Evolutionary conservation across 768 basidiomycete genomes (phyloP).

Genomic region (Asterophora parasitica): DNA sequence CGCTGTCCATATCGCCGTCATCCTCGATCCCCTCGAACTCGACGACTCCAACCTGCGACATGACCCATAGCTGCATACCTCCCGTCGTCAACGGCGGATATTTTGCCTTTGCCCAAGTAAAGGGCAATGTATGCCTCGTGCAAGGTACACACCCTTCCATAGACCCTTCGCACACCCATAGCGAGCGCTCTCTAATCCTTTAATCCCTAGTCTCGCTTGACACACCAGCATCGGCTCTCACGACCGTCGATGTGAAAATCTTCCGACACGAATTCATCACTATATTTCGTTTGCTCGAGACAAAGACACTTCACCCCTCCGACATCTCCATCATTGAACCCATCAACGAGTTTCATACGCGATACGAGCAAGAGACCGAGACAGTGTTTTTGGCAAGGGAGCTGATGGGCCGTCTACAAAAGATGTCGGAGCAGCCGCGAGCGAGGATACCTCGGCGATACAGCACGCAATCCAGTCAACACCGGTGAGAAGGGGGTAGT

Average conservation of each 20-base stretch:
- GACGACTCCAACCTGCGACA: constrained; percentile 1
- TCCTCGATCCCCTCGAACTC: constrained; percentile 1
- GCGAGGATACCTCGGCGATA: constrained; percentile 17
- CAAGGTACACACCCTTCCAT: constrained; percentile 49
- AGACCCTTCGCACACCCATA: neutral
- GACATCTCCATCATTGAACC: constrained; percentile 49
- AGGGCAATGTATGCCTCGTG: constrained; percentile 53
- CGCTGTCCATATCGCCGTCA: constrained; percentile 10
- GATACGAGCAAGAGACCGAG: constrained; percentile 55
- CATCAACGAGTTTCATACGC: constrained; percentile 42
- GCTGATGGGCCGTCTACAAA: constrained; percentile 39
- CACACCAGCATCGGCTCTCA: constrained; percentile 39
- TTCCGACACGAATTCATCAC: constrained; percentile 60
- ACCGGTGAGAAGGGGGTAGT: constrained; percentile 14
- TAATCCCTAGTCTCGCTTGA: constrained; percentile 29
- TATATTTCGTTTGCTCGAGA: constrained; percentile 53
- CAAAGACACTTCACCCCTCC: constrained; percentile 41
- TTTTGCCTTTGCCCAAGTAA: constrained; percentile 57
- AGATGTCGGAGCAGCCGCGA: constrained; percentile 29
- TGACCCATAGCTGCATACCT: constrained; percentile 10
- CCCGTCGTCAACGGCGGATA: constrained; percentile 34
- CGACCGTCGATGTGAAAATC: constrained; percentile 46
- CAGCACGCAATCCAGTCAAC: constrained; percentile 19
- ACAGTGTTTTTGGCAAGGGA: constrained; percentile 56
- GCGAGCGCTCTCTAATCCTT: too few relatives aligned